Evolutionary conservation across 768 basidiomycete genomes (phyloP), one percentile per base, ranked within the genome.

Genomic region (Termitomyces sp.): DNA sequence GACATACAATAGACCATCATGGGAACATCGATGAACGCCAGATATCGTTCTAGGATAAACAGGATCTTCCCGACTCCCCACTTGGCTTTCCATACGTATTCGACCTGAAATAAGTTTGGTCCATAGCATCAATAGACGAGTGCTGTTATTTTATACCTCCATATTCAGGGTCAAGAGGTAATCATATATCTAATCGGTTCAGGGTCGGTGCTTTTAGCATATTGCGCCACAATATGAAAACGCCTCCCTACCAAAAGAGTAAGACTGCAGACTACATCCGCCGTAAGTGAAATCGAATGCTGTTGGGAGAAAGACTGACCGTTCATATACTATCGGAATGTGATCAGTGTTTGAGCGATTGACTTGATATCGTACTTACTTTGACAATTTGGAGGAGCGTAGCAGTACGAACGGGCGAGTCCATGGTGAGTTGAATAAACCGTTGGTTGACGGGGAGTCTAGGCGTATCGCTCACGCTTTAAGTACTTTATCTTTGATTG

Each of bases 51-150:
- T 8, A 64, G 55, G 37, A 69, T 55, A 51, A 57, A 71, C 39
- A 69, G 55, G n/a, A 65, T 44, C 42, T 67, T 71, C 10, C 54
- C 63, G 24, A 62, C n/a, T 16, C 61, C 64, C 66, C 66, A 67
- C 27, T 47, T 56, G 4, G 66, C 48, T 20, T 63, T 56, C 69
- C 69, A 71, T 22, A 71, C 56, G 31, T 61, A 55, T 29, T 61
- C 53, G 42, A 67, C 58, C 63, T 70, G 6, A 6, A 22, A 13
- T 13, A 5, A 22, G 22, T 22, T 14, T 13, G 12, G 42, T 24
- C 20, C 68, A 53, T 7, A n/a, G 13, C 14, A n/a, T 32, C 2
- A 49, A 36, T 16, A 31, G 42, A 31, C 10, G 16, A 53, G 7
- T 9, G 27, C n/a, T 14, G 1, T 29, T 31, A 3, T 20, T 56